Conservation (phyloP, 495 filamentous ascomycete species). For the Tuber calosporum region DNA sequence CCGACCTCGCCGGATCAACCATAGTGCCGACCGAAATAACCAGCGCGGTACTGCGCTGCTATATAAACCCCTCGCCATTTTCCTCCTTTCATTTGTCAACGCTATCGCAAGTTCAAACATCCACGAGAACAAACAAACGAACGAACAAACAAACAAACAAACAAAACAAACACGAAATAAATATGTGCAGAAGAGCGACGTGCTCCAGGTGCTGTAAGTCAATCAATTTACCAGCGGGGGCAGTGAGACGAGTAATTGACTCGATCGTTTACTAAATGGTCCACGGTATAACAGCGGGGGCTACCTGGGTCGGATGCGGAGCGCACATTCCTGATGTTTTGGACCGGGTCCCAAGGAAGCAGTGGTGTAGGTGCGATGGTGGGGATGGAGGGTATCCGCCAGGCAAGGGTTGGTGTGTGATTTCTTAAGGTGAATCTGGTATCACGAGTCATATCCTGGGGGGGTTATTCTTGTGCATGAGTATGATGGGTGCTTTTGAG, state of each 20-base stretch:
- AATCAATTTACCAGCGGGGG: background rate
- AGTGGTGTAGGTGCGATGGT: slow-evolving; percentile 52
- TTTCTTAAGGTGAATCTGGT: slow-evolving; percentile 1
- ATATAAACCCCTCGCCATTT: background rate
- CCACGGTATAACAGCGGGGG: slow-evolving; percentile 49
- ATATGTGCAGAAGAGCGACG: slow-evolving; percentile 36
- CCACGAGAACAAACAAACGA: background rate
- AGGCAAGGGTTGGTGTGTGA: slow-evolving; percentile 10
- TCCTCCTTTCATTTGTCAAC: background rate
- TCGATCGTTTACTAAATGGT: slow-evolving; percentile 9
- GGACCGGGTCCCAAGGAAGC: slow-evolving; percentile 52
- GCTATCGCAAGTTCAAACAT: background rate
- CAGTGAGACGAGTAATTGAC: background rate
- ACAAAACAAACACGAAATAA: slow-evolving; percentile 5
- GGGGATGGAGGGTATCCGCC: slow-evolving; percentile 31
- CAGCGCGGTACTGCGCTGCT: background rate
- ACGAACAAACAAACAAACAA: background rate
- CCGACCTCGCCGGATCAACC: background rate
- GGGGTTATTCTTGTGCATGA: background rate
- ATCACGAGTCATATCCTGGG: background rate
- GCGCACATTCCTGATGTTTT: slow-evolving; percentile 60
- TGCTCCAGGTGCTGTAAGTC: slow-evolving; percentile 40
- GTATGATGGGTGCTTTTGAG: background rate
- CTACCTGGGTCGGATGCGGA: slow-evolving; percentile 67
- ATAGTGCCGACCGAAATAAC: accelerated